These are phyloP conservation scores for Quercus aquifolioides DNA, from an alignment of 306 rosid genomes.

Conservation along the genomic window DNA sequence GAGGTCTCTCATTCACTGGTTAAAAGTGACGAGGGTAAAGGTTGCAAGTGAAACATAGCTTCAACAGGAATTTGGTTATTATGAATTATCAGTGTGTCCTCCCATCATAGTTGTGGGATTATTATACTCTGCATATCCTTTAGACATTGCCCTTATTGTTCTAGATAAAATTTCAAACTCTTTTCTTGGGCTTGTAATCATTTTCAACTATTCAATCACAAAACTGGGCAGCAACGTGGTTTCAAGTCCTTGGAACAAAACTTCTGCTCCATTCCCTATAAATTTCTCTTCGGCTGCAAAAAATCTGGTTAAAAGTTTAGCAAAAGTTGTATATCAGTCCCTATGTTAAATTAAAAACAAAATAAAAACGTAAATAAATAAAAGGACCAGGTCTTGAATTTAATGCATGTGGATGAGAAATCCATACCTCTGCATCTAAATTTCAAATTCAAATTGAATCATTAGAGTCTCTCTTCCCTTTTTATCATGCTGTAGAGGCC, in stretches of 20 bases:
- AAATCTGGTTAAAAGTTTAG: background rate
- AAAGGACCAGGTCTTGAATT: background rate
- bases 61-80: background rate
- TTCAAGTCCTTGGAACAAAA: background rate
- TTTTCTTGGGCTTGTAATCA: background rate
- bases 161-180: background rate
- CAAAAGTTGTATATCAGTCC: background rate
- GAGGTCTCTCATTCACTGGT: background rate
- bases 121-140: background rate
- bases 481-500: background rate
- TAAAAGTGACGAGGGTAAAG: background rate
- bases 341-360: background rate
- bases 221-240: background rate
- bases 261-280: background rate
- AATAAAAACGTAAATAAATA: too few relatives aligned
- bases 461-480: background rate
- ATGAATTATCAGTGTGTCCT: background rate
- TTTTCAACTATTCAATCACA: background rate
- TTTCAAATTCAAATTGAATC: background rate
- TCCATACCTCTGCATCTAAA: background rate
- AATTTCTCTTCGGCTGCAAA: background rate
- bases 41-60: background rate
- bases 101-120: background rate
- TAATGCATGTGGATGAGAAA: conserved; percentile 1
- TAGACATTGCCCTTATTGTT: background rate